Base-by-base conservation (phyloP, 495 filamentous ascomycete genomes). In the Apiosordaria backusii region DNA sequence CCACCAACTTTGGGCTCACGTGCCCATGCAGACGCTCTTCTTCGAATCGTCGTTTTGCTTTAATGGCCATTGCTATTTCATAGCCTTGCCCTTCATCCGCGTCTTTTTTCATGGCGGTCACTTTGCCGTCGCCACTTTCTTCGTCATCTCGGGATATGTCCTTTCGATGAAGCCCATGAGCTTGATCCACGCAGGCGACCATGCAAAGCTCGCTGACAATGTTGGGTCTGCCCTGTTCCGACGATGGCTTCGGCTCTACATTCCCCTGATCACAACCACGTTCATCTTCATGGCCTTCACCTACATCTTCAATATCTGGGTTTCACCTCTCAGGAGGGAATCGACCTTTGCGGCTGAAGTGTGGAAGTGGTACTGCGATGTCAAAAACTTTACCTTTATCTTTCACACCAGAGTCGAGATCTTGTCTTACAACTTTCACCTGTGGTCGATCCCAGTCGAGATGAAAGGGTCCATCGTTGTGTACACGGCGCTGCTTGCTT, bases 311-410 rank as follows among this genome's bases (percentile, higher is more conserved):
- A 74, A 77, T 10, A 71, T 84, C 55, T 76, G 70, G 70, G 71
- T 79, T 26, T 73, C 73, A 24, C 62, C 63, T 27, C 69, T 74
- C 0, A 67, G 76, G 24, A 66, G 68, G 19, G 61, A 79, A 67
- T 18, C 29, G 0, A 82, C 67, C 26, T 83, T 80, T 65, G 24
- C 67, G 18, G 75, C 75, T 16, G 83, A 86, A 70, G 35, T 85
- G 4, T 82, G 77, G 79, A 77, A 76, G n/a, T 86, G 84, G 82
- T 87, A 86, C 66, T 61, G 63, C 45, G 84, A 87, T 67, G 74
- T 86, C 72, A 87, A 86, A 72, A 84, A 85, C 71, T 87, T 85
- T 74, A 85, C 75, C 74, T 88, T 85, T 74, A 63, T 86, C 45
- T 86, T 83, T 69, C 75, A 81, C 62, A 62, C n/a, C 50, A 68